These are phyloP conservation scores for Peniophora sp. DNA, from an alignment of 1,284 basidiomycete species.

Conservation along the genomic window DNA sequence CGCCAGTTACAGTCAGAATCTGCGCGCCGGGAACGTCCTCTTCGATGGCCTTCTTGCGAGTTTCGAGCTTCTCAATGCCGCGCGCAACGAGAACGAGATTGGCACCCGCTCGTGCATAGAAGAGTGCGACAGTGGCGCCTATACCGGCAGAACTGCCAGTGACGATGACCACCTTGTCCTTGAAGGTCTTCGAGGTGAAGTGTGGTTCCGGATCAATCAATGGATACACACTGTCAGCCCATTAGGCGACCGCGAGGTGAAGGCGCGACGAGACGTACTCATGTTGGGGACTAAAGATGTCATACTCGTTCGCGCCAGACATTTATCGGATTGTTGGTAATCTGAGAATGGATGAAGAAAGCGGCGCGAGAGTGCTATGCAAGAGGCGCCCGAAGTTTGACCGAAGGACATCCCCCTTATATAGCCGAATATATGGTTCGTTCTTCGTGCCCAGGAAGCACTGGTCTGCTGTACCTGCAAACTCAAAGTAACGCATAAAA, in stretches of 20 bases:
- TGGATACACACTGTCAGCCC: neutral
- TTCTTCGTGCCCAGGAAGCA: no score
- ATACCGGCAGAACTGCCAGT: slow-evolving; percentile 17
- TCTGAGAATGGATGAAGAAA: no score
- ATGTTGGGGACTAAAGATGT: neutral
- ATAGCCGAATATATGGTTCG: no score
- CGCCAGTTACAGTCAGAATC: neutral
- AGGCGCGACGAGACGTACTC: neutral
- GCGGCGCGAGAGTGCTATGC: no score
- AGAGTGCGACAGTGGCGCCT: slow-evolving; percentile 5
- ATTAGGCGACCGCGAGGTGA: neutral
- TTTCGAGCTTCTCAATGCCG: slow-evolving; percentile 3
- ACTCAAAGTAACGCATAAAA: no score
- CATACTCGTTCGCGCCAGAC: no score
- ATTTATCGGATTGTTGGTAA: no score
- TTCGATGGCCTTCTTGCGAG: slow-evolving; percentile 4
- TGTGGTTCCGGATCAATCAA: neutral
- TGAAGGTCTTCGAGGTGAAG: neutral
- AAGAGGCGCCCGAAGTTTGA: no score
- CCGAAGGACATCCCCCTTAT: no score
- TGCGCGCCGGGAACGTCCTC: neutral
- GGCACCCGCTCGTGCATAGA: slow-evolving; percentile 8
- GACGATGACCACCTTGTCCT: slow-evolving; percentile 14
- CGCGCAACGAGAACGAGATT: slow-evolving; percentile 4
- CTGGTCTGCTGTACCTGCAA: no score